phyloP scores from a whole-genome alignment of 225 moss, liverwort and hornwort genomes.

The Antitrichia curtipendula region DNA sequence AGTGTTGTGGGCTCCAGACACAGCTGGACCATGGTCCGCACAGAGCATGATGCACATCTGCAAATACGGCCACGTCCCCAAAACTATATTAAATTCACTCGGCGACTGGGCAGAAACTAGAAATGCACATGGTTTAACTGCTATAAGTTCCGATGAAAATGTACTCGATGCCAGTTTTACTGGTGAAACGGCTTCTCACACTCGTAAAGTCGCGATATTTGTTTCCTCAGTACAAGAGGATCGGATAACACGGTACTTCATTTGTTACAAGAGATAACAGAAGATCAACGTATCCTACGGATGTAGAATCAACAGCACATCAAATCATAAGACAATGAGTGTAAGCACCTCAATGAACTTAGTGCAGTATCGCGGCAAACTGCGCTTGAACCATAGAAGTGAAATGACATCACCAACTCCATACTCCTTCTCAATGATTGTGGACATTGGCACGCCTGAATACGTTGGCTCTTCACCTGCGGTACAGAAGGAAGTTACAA shows the following conservation, averaged over 20 bases:
- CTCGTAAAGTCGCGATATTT: background rate
- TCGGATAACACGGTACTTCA: background rate
- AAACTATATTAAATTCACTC: background rate
- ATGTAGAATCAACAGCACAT: background rate
- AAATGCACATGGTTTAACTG: background rate
- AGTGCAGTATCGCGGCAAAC: slow-evolving; percentile 77
- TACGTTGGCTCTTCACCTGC: slow-evolving; percentile 86
- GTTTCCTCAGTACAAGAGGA: background rate
- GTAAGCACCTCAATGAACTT: slow-evolving; percentile 67
- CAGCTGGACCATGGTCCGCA: slow-evolving; percentile 83
- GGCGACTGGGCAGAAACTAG: background rate
- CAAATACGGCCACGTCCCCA: background rate
- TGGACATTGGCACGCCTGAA: slow-evolving; percentile 84
- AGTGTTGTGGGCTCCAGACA: slow-evolving; percentile 81
- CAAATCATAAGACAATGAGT: background rate
- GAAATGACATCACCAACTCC: slow-evolving; percentile 84
- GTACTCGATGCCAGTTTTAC: background rate
- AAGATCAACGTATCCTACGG: background rate
- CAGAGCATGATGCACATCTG: slow-evolving; percentile 90
- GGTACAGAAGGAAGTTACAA: background rate
- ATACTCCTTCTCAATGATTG: slow-evolving; percentile 74
- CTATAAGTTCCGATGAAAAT: background rate
- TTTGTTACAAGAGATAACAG: background rate
- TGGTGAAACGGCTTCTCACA: background rate
- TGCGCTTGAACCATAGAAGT: slow-evolving; percentile 88